Conservation (phyloP, 768 basidiomycete species). For the Phaeotremella fagi region DNA sequence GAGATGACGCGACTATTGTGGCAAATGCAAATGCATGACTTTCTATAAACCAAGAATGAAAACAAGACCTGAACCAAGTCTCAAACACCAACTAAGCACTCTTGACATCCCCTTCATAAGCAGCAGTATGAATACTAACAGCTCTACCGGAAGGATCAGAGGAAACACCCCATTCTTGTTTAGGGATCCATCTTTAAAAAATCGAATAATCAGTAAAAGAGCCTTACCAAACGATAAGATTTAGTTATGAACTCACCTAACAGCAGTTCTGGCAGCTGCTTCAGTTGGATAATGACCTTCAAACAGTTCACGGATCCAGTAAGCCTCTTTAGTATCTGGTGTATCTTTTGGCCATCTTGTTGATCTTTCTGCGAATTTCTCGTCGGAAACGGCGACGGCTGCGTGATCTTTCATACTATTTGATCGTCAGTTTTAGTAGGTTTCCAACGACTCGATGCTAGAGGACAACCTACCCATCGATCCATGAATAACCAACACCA, state of each 20-base stretch:
- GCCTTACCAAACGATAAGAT: not conserved
- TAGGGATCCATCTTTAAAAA: conserved; percentile 84
- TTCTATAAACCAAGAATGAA: too few species aligned
- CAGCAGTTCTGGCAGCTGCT: conserved; percentile 83
- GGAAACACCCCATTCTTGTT: conserved; percentile 93
- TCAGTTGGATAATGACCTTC: conserved; percentile 79
- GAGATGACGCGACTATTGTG: too few species aligned
- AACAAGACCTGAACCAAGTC: too few species aligned
- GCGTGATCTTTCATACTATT: conserved; percentile 85
- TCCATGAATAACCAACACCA: conserved; percentile 98
- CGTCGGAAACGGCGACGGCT: conserved; percentile 68
- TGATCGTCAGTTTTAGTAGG: not conserved
- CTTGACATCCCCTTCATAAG: too few species aligned
- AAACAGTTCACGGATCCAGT: conserved; percentile 85
- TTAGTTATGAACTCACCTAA: conserved; percentile 57
- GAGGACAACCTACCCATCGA: conserved; percentile 67
- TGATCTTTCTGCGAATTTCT: conserved; percentile 64
- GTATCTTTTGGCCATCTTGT: conserved; percentile 73
- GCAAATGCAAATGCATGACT: too few species aligned
- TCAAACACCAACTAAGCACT: too few species aligned
- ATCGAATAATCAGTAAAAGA: not conserved
- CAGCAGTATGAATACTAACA: conserved; percentile 91
- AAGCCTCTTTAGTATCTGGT: conserved; percentile 96
- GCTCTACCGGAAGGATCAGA: conserved; percentile 92
- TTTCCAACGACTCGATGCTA: not conserved